Conservation (phyloP, 805 yeast genomes). For the Candida tammaniensis region DNA sequence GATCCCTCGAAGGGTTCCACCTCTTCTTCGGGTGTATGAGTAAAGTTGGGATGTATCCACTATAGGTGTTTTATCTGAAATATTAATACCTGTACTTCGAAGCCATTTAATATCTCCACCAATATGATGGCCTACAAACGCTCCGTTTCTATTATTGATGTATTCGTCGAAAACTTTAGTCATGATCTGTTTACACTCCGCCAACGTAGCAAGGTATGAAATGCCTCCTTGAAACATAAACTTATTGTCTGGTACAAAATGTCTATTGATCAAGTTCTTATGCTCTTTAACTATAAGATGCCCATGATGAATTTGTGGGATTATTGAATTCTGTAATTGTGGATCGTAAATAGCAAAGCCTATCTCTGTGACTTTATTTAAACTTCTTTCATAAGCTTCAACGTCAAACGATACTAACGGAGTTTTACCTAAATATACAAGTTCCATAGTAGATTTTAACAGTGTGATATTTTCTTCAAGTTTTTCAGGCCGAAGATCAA, state of each 20-base stretch:
- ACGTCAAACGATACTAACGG: constrained; percentile 51
- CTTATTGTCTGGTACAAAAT: constrained; percentile 55
- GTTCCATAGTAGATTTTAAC: constrained; percentile 17
- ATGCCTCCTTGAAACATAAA: constrained; percentile 49
- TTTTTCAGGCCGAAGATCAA: constrained; percentile 16
- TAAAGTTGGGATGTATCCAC: constrained; percentile 52
- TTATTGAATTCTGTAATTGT: constrained; percentile 26
- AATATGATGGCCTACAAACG: constrained; percentile 60
- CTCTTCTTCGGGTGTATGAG: constrained; percentile 36
- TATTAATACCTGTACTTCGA: constrained; percentile 38
- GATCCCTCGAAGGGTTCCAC: constrained; percentile 45
- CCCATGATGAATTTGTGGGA: constrained; percentile 40
- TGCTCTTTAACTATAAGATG: constrained; percentile 49
- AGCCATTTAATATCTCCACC: constrained; percentile 56
- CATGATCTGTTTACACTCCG: constrained; percentile 36
- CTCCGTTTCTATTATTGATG: constrained; percentile 26
- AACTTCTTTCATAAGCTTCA: constrained; percentile 54
- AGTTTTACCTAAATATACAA: constrained; percentile 20
- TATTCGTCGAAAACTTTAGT: constrained; percentile 44
- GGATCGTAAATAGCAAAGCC: constrained; percentile 62
- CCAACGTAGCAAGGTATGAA: constrained; percentile 39
- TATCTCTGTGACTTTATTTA: constrained; percentile 50
- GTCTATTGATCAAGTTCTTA: constrained; percentile 39
- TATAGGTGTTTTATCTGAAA: constrained; percentile 32
- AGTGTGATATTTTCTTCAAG: constrained; percentile 8